Conservation (phyloP, 257 asterid species). For the Linaria vulgaris region DNA sequence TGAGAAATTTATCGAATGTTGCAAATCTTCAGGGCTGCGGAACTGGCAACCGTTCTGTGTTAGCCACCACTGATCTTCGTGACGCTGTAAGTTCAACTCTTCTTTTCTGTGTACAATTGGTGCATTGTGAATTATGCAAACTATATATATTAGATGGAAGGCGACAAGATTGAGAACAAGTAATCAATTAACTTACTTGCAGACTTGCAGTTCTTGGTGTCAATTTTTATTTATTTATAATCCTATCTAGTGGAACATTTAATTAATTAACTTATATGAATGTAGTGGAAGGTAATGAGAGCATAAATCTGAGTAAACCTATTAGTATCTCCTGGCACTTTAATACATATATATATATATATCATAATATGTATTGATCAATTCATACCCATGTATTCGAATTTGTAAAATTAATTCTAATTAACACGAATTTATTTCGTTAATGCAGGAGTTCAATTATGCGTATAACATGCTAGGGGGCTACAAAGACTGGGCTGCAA, state of each 20-base stretch:
- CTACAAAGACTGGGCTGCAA: slow-evolving; percentile 18
- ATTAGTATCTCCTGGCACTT: no score
- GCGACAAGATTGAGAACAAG: no score
- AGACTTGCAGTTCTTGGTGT: no score
- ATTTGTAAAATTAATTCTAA: not conserved
- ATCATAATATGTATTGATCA: no score
- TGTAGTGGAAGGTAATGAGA: no score
- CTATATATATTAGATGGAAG: no score
- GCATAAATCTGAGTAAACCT: no score
- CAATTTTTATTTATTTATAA: no score
- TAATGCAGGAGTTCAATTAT: slow-evolving; percentile 11
- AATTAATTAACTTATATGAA: no score
- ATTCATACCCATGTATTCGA: not conserved
- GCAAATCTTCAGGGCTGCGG: slow-evolving; percentile 17
- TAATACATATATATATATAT: no score
- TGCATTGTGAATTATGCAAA: not conserved
- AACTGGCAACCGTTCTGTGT: slow-evolving; percentile 19
- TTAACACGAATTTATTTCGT: not conserved
- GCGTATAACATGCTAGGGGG: slow-evolving; percentile 19
- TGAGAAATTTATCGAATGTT: not conserved
- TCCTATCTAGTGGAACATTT: no score
- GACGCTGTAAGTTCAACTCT: slow-evolving; percentile 1
- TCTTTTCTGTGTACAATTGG: not conserved
- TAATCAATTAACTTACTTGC: no score
- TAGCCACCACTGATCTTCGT: slow-evolving; percentile 17